These are phyloP conservation scores for Citrus glauca DNA, from an alignment of 345 rosid species.

Conservation along the genomic window DNA sequence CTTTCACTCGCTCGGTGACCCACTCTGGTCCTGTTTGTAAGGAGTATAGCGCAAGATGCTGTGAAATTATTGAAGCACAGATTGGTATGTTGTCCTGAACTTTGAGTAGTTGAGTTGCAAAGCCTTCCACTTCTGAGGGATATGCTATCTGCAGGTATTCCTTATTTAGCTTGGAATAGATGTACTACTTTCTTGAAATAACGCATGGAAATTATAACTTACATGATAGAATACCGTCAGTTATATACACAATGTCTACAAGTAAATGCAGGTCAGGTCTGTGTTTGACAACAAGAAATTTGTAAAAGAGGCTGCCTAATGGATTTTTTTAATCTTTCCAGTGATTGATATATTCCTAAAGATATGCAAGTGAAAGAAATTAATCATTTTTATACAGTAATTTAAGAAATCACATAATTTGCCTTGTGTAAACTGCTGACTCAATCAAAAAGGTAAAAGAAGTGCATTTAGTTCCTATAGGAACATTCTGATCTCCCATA, in stretches of 20 bases:
- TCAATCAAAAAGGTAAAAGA: neutral
- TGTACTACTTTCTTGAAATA: neutral
- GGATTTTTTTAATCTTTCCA: neutral
- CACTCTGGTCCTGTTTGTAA: slow-evolving; percentile 75
- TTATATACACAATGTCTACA: neutral
- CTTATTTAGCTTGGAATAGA: neutral
- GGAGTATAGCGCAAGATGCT: slow-evolving; percentile 74
- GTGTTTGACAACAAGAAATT: neutral
- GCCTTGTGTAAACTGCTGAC: neutral
- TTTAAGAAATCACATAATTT: neutral
- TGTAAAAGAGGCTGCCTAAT: neutral
- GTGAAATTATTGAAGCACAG: slow-evolving; percentile 82
- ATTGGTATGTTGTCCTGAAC: slow-evolving; percentile 96
- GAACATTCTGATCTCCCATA: neutral
- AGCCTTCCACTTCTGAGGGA: slow-evolving; percentile 73
- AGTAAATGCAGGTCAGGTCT: neutral
- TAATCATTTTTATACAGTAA: neutral
- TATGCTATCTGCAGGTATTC: slow-evolving; percentile 69
- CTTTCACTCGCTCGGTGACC: slow-evolving; percentile 64
- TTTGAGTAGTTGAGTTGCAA: slow-evolving; percentile 66
- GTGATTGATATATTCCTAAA: neutral
- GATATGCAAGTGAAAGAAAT: neutral
- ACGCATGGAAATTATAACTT: neutral
- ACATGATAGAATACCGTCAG: neutral
- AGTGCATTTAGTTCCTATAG: neutral